These are phyloP conservation scores for Phytophthora pinifolia DNA, from an alignment of 352 stramenopile species.

Conservation along the genomic window DNA sequence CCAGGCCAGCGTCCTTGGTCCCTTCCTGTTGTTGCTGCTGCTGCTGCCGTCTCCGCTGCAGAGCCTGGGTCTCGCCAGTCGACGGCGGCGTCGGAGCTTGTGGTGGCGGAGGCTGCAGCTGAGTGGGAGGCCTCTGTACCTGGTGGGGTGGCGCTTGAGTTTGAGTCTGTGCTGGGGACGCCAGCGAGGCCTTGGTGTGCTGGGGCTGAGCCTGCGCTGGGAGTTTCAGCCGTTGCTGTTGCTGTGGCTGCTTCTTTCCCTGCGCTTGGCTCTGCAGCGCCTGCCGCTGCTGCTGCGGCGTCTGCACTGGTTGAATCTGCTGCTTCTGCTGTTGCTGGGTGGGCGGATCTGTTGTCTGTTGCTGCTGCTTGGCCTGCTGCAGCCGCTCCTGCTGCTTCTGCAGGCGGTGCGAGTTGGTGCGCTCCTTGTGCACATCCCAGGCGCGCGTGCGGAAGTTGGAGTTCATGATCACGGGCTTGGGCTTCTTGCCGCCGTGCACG, in stretches of 20 bases:
- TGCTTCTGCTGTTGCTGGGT: constrained; percentile 12
- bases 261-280: constrained; percentile 4
- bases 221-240: neutral
- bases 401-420: constrained; percentile 74
- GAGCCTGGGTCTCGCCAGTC: constrained; percentile 8
- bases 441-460: constrained; percentile 76
- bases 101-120: neutral
- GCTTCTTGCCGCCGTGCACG: constrained; percentile 79
- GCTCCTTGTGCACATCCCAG: constrained; percentile 84
- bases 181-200: constrained; percentile 2
- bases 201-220: neutral
- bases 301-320: constrained; percentile 13
- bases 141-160: constrained; percentile 9
- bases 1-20: constrained; percentile 14
- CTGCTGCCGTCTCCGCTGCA: constrained; percentile 17
- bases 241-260: neutral
- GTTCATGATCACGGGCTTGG: constrained; percentile 84
- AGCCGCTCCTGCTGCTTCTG: constrained; percentile 59
- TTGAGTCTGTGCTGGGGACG: constrained; percentile 7
- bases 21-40: constrained; percentile 19
- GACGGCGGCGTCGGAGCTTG: constrained; percentile 2
- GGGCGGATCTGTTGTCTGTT: constrained; percentile 6
- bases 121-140: constrained; percentile 6
- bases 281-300: neutral
- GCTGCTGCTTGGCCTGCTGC: constrained; percentile 28